phyloP scores from a whole-genome alignment of 306 rosid genomes.

The Astragalus membranaceus region DNA sequence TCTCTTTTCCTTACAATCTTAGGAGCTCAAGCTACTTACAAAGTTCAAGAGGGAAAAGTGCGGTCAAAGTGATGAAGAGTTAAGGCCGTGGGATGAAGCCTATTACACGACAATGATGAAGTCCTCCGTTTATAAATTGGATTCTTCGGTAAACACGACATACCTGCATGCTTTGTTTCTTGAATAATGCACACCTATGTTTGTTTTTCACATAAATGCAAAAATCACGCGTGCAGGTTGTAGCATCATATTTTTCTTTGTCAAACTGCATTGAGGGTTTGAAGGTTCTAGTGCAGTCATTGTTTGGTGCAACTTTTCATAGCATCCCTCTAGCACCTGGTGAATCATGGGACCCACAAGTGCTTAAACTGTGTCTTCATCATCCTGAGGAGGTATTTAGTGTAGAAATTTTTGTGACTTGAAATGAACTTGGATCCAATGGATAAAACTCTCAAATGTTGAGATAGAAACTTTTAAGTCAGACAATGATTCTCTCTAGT shows the following conservation, averaged over 20 bases:
- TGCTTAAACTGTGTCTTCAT: slow-evolving; percentile 79
- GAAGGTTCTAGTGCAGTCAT: slow-evolving; percentile 76
- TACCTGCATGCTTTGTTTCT: slow-evolving; percentile 8
- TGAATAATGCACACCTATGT: background rate
- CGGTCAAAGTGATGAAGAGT: slow-evolving; percentile 35
- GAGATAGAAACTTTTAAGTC: background rate
- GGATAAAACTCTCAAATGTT: background rate
- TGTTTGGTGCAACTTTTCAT: slow-evolving; percentile 76
- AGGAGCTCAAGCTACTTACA: slow-evolving; percentile 61
- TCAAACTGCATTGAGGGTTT: slow-evolving; percentile 85
- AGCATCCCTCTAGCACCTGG: slow-evolving; percentile 63
- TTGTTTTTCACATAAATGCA: background rate
- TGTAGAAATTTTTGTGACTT: slow-evolving; percentile 6
- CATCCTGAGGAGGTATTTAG: slow-evolving; percentile 88
- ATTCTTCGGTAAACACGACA: slow-evolving; percentile 49
- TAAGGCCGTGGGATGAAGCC: slow-evolving; percentile 94
- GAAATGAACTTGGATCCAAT: background rate
- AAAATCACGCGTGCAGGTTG: slow-evolving; percentile 45
- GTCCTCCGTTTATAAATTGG: slow-evolving; percentile 52
- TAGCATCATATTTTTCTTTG: slow-evolving; percentile 80
- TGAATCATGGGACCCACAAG: slow-evolving; percentile 96
- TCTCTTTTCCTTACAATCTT: slow-evolving; percentile 11
- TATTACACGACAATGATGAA: slow-evolving; percentile 75
- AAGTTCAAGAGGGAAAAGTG: slow-evolving; percentile 57
- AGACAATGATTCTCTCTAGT: background rate